Evolutionary conservation across 2,329 filamentous ascomycete species (phyloP).

Genomic region (Sporothrix brasiliensis): DNA sequence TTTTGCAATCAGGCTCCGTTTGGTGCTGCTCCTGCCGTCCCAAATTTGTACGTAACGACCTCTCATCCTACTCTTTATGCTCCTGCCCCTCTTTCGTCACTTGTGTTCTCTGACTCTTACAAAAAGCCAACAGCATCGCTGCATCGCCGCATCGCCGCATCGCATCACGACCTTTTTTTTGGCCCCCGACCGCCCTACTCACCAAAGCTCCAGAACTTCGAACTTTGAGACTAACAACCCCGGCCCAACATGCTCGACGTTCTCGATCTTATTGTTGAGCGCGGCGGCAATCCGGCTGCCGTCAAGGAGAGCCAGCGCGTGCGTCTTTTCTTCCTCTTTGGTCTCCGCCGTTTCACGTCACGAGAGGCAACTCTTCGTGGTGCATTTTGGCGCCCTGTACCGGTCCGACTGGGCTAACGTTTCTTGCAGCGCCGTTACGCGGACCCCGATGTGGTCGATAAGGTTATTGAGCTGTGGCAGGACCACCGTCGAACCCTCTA

Average conservation of each 20-base stretch:
- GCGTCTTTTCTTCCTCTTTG: background rate
- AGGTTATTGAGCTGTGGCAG: conserved; percentile 84
- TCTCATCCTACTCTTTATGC: background rate
- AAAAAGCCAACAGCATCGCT: conserved; percentile 8
- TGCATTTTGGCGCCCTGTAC: background rate
- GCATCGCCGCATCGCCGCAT: conserved; percentile 19
- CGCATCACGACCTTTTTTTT: background rate
- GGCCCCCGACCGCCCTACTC: background rate
- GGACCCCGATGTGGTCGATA: conserved; percentile 81
- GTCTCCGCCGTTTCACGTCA: background rate
- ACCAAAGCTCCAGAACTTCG: background rate
- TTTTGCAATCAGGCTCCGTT: background rate
- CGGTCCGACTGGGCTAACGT: background rate
- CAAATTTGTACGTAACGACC: conserved; percentile 10
- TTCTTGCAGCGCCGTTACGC: conserved; percentile 65
- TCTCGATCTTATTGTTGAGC: conserved; percentile 78
- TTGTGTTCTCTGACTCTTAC: conserved; percentile 17
- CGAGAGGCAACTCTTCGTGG: background rate
- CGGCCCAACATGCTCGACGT: conserved; percentile 55
- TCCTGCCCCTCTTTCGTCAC: background rate
- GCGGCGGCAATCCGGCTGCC: conserved; percentile 86
- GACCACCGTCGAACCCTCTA: conserved; percentile 69
- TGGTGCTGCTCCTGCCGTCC: conserved; percentile 11
- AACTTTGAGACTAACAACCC: background rate
- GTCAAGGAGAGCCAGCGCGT: conserved; percentile 85